These are phyloP conservation scores for Clavaria fumosa DNA, from an alignment of 768 basidiomycete genomes.

Conservation along the genomic window DNA sequence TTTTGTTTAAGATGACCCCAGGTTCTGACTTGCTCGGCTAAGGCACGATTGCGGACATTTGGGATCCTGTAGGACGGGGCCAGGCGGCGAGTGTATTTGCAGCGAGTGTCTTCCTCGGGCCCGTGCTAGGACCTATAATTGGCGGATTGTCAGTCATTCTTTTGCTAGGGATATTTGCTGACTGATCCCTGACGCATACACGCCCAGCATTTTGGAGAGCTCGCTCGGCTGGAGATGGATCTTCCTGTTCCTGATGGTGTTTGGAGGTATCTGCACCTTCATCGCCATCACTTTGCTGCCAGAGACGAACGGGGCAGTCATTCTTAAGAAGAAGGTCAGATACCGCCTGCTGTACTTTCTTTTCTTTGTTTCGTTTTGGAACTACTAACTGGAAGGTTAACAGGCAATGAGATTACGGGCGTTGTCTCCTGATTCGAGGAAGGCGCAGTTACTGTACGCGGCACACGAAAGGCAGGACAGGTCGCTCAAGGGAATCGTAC, in stretches of 20 bases:
- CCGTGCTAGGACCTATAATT: conserved; percentile 47
- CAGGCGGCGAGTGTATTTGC: conserved; percentile 43
- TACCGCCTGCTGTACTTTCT: neutral
- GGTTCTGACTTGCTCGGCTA: too few relatives aligned
- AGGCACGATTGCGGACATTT: conserved; percentile 45
- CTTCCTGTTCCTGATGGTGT: conserved; percentile 57
- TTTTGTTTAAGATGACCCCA: too few relatives aligned
- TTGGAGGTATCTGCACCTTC: conserved; percentile 35
- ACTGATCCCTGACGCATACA: conserved; percentile 19
- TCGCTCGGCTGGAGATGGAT: conserved; percentile 48
- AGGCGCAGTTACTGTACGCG: conserved; percentile 30
- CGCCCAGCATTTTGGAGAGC: conserved; percentile 32
- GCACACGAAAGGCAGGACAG: conserved; percentile 46
- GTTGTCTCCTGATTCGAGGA: conserved; percentile 29
- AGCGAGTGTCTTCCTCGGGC: conserved; percentile 47
- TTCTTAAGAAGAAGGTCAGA: conserved; percentile 31
- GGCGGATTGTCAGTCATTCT: conserved; percentile 31
- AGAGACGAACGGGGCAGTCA: conserved; percentile 53
- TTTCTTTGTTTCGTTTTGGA: too few relatives aligned
- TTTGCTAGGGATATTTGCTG: conserved; percentile 9
- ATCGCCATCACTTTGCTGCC: conserved; percentile 33
- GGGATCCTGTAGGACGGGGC: conserved; percentile 35
- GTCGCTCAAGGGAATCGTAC: conserved; percentile 32
- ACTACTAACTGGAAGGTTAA: too few relatives aligned
- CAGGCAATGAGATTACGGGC: too few relatives aligned